A percentile compares a stretch with the other conserved stretches of the same genome.
Evolutionary conservation across 1,284 basidiomycete species (phyloP).

Genomic region (Naganishia cerealis): DNA sequence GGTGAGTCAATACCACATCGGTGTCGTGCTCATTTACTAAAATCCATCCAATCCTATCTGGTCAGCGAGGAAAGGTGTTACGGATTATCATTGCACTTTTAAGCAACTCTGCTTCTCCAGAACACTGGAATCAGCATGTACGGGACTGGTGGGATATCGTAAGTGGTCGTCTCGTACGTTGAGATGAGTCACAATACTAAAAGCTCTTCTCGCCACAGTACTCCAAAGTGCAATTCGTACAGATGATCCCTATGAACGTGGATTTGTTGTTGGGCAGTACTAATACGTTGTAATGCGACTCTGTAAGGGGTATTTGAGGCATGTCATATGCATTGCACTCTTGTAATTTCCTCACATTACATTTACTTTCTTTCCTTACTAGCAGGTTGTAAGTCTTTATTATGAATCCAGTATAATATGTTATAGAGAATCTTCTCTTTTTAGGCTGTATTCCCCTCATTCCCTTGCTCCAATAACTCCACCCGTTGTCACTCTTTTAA

Average conservation of each 20-base stretch:
- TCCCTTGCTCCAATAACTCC: neutral
- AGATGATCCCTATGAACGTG: slow-evolving; percentile 47
- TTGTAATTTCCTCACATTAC: slow-evolving; percentile 2
- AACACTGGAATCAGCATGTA: slow-evolving; percentile 48
- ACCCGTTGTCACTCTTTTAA: neutral
- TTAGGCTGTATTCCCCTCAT: neutral
- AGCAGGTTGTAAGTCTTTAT: neutral
- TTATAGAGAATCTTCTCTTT: neutral
- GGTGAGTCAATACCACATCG: slow-evolving; percentile 14
- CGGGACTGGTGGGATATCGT: slow-evolving; percentile 54
- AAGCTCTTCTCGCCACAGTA: slow-evolving; percentile 39
- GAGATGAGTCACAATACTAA: too few relatives aligned
- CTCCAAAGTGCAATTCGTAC: slow-evolving; percentile 51
- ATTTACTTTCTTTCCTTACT: neutral
- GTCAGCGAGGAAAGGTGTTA: slow-evolving; percentile 48
- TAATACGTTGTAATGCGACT: neutral
- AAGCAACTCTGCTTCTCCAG: slow-evolving; percentile 40
- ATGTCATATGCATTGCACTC: neutral
- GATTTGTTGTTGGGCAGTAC: slow-evolving; percentile 6
- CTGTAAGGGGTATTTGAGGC: neutral
- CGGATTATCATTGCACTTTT: slow-evolving; percentile 53
- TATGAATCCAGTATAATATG: neutral
- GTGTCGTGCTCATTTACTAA: neutral
- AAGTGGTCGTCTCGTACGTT: slow-evolving; percentile 29
- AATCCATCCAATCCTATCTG: neutral